Evolutionary conservation across 2,329 filamentous ascomycete genomes (phyloP).

Genomic region (Talaromyces sp.): DNA sequence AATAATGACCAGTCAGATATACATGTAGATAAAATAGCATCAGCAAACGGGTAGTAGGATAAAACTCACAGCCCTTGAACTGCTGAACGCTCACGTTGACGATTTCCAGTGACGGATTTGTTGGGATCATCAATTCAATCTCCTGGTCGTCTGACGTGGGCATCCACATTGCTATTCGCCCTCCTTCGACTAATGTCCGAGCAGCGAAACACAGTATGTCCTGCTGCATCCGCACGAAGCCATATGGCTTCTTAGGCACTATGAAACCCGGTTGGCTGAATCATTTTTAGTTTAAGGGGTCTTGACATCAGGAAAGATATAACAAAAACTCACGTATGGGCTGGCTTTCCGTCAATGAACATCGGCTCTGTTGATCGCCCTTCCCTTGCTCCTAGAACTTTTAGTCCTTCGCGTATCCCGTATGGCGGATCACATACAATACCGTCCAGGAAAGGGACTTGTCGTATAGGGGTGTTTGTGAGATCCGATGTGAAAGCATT

Average conservation of each 20-base stretch:
- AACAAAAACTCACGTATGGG: constrained; percentile 56
- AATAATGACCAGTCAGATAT: background rate
- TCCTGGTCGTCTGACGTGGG: constrained; percentile 79
- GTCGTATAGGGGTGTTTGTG: constrained; percentile 74
- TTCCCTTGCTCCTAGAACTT: constrained; percentile 76
- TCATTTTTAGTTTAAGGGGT: background rate
- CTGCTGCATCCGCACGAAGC: constrained; percentile 82
- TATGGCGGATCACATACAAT: constrained; percentile 96
- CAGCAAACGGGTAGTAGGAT: no score
- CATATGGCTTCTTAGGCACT: constrained; percentile 86
- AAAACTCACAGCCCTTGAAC: constrained; percentile 75
- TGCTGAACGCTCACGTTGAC: constrained; percentile 74
- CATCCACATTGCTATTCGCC: constrained; percentile 93
- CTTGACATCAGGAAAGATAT: background rate
- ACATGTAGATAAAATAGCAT: background rate
- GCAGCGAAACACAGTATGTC: constrained; percentile 83
- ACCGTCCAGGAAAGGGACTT: constrained; percentile 67
- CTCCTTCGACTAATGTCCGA: constrained; percentile 69
- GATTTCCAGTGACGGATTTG: constrained; percentile 69
- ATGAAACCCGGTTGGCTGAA: constrained; percentile 63
- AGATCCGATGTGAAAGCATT: constrained; percentile 82
- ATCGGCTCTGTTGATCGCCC: constrained; percentile 49
- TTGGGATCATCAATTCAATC: constrained; percentile 70
- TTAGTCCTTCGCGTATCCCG: constrained; percentile 85
- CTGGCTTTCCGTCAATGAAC: constrained; percentile 64